Conservation (phyloP, 2,329 filamentous ascomycete genomes). For the Phialophora chinensis region DNA sequence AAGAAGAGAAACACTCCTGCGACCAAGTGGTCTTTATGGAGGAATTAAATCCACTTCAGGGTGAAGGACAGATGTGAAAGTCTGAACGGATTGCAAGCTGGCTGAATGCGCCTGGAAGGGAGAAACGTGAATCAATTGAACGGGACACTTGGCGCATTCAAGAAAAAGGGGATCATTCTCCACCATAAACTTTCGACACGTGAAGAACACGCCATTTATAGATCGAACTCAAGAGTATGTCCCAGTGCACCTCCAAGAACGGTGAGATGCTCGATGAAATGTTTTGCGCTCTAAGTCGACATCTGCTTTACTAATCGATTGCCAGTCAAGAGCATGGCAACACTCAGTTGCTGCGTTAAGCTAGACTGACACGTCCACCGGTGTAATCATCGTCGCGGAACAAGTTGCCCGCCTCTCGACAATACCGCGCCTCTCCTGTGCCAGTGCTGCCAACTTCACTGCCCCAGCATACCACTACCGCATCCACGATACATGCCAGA, state of each 20-base stretch:
- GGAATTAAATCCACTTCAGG: slow-evolving; percentile 20
- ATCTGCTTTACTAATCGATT: background rate
- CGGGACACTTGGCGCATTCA: slow-evolving; percentile 15
- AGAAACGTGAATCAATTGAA: slow-evolving; percentile 15
- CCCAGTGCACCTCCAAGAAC: background rate
- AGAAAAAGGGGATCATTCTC: slow-evolving; percentile 17
- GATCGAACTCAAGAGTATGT: background rate
- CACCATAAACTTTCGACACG: slow-evolving; percentile 17
- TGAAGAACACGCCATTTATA: slow-evolving; percentile 13
- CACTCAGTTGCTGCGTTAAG: slow-evolving; percentile 19
- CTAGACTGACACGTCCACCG: slow-evolving; percentile 34
- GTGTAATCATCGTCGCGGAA: slow-evolving; percentile 67
- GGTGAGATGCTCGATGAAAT: background rate
- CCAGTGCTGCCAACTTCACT: slow-evolving; percentile 76
- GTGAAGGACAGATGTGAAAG: slow-evolving; percentile 14
- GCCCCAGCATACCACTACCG: slow-evolving; percentile 89
- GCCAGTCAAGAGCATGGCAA: background rate
- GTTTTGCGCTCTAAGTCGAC: background rate
- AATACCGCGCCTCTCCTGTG: slow-evolving; percentile 74
- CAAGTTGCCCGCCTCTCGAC: slow-evolving; percentile 85
- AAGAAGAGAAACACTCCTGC: slow-evolving; percentile 21
- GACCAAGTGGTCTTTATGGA: slow-evolving; percentile 27
- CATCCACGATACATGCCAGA: slow-evolving; percentile 84
- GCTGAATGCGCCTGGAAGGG: slow-evolving; percentile 6
- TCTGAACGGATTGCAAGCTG: slow-evolving; percentile 18